Evolutionary conservation across 2,329 filamentous ascomycete species (phyloP), one percentile per base, ranked within the genome.

Genomic region (Lachnellula subtilissima): DNA sequence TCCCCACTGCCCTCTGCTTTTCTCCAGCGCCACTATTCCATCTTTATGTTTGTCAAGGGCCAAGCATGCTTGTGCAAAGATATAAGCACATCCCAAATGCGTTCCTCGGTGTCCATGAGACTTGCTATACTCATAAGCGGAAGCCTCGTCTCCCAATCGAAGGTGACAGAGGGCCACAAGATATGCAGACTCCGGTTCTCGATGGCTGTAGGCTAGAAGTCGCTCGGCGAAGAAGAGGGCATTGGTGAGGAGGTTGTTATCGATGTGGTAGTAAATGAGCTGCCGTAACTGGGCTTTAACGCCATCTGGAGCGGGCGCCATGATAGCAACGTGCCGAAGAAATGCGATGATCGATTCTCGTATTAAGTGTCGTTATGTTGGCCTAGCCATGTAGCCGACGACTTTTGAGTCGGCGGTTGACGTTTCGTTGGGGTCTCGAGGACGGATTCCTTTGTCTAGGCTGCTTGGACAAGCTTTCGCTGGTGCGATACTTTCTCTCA

Each of bases 151-250:
- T 35, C 91, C 89, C 47, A 91, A 82, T 50, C 89, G 88, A 51
- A 94, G 81, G 72, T 97, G 86, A 69, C 91, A 95, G 47, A 96
- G 83, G 14, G 92, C 85, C 48, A 96, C 78, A 12, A 99, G 82
- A 70, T 96, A 92, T 47, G 85, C 80, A 32, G 90, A 86, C 73
- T 99, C 94, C 56, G 83, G 80, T 19, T 86, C 89, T 66, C 88
- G 85, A 23, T 88, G 84, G 66, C 97, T 93, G 65, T 93, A 89
- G 50, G 91, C 92, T 60, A 85, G 81, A 19, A 97, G 82, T 62
- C 94, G 85, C 68, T 93, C 90, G 58, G 94, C 89, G 59, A 96
- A 90, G 75, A 99, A 99, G 43, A 96, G 85, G 55, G 94, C 94
- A 70, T 96, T 97, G 54, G 92, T 86, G 69, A 88, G 81, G 39